phyloP scores from a whole-genome alignment of 495 filamentous ascomycete species.

The Parachaetomium inaequale region DNA sequence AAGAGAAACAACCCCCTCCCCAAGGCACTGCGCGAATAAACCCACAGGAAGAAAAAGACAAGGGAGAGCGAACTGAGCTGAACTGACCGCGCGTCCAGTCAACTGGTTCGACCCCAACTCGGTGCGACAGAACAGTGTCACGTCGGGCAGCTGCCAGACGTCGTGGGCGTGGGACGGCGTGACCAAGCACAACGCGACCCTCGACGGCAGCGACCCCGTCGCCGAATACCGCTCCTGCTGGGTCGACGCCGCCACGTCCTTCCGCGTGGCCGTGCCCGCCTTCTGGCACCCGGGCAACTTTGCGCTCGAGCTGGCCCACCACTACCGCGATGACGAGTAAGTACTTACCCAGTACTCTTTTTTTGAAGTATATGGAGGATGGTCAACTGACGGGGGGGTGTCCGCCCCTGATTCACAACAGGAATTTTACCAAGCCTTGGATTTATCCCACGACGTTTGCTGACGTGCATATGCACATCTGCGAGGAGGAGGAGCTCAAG shows the following conservation, averaged over 20 bases:
- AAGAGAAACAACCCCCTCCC: neutral
- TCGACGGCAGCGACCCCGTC: conserved; percentile 21
- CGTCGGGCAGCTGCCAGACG: conserved; percentile 26
- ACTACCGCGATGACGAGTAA: conserved; percentile 33
- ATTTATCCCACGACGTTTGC: conserved; percentile 27
- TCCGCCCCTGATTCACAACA: conserved; percentile 13
- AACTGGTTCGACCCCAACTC: conserved; percentile 38
- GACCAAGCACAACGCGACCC: conserved; percentile 12
- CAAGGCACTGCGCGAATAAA: neutral
- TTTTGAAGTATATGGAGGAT: neutral
- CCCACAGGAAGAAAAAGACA: too few species aligned
- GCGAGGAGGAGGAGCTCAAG: conserved; percentile 1
- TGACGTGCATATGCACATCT: conserved; percentile 3
- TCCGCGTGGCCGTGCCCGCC: conserved; percentile 27
- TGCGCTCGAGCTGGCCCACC: conserved; percentile 31
- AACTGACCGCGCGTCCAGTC: conserved; percentile 20
- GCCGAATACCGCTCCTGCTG: conserved; percentile 25
- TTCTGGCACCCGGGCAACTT: conserved; percentile 33
- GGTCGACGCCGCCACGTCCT: conserved; percentile 17
- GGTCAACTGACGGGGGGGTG: conserved; percentile 8
- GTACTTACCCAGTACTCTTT: neutral
- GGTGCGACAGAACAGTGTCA: conserved; percentile 28
- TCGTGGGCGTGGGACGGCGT: conserved; percentile 34
- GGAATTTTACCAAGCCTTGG: conserved; percentile 30
- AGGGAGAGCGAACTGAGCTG: too few species aligned